Conservation (phyloP, 2,329 filamentous ascomycete species). For the Diplodia mutila region DNA sequence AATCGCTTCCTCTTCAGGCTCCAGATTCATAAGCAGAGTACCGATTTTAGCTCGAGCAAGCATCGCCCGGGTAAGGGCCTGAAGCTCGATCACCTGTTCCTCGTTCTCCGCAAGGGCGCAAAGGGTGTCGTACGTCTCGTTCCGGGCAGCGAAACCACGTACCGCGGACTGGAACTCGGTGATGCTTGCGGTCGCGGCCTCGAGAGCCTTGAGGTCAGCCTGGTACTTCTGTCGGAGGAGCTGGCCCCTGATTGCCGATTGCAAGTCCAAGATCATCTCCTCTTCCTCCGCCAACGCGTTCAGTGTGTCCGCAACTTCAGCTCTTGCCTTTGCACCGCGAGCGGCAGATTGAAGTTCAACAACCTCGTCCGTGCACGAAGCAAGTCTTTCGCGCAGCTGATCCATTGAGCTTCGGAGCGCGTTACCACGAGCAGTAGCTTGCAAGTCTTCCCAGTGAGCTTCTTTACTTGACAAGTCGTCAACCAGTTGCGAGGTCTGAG, state of each 20-base stretch:
- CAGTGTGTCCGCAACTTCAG: constrained; percentile 11
- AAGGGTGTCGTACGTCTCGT: constrained; percentile 65
- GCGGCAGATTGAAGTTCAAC: constrained; percentile 18
- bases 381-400: constrained; percentile 11
- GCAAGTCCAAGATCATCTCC: constrained; percentile 51
- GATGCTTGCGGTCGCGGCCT: constrained; percentile 61
- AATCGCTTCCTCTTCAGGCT: constrained; percentile 79
- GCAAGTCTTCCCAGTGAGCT: constrained; percentile 48
- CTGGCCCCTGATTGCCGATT: constrained; percentile 57
- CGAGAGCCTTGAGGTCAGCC: constrained; percentile 57
- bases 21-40: constrained; percentile 73
- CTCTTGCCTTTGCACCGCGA: constrained; percentile 34
- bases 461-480: constrained; percentile 48
- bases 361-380: neutral
- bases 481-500: constrained; percentile 44
- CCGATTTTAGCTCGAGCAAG: constrained; percentile 75
- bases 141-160: constrained; percentile 67
- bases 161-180: constrained; percentile 67
- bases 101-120: constrained; percentile 71
- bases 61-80: constrained; percentile 78
- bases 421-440: constrained; percentile 19
- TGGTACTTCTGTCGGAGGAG: constrained; percentile 49
- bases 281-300: constrained; percentile 49
- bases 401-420: constrained; percentile 1
- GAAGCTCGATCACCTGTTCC: constrained; percentile 69